A percentile compares a stretch with the other conserved stretches of the same genome.
Conservation (phyloP, 352 stramenopile species). For the Phytophthora foliorum region DNA sequence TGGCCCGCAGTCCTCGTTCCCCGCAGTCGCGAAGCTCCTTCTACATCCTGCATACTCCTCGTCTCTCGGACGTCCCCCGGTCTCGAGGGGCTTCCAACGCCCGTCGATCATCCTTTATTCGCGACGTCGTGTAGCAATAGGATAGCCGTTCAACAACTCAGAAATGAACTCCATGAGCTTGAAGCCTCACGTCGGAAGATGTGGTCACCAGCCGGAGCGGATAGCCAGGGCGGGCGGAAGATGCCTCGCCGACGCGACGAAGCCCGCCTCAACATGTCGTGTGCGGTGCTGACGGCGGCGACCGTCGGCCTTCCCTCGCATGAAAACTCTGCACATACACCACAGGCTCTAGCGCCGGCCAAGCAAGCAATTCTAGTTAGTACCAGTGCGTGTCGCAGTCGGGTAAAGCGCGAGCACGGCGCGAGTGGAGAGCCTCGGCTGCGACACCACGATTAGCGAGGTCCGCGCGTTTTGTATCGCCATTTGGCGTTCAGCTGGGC, state of each 20-base stretch:
- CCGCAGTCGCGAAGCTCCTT: not conserved
- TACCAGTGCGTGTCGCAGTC: not conserved
- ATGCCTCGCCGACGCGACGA: conserved; percentile 12
- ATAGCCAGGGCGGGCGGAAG: conserved; percentile 22
- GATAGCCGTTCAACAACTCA: no score
- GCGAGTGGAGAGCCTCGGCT: no score
- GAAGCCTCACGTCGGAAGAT: conserved; percentile 22
- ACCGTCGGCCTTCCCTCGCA: no score
- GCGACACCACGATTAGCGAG: not conserved
- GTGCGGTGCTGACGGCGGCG: not conserved
- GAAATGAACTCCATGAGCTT: not conserved
- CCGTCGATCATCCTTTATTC: no score
- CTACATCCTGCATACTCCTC: not conserved
- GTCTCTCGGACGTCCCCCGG: no score
- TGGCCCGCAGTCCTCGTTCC: no score
- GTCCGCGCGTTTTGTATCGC: no score
- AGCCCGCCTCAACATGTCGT: conserved; percentile 13
- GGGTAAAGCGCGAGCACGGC: conserved; percentile 1
- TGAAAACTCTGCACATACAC: not conserved
- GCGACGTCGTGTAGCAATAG: no score
- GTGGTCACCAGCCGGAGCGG: conserved; percentile 19
- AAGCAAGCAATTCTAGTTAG: no score
- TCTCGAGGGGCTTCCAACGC: no score
- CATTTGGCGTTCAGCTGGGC: not conserved
- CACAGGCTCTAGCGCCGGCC: no score